Conservation (phyloP, 1,284 basidiomycete species). For the Cerrena zonata region DNA sequence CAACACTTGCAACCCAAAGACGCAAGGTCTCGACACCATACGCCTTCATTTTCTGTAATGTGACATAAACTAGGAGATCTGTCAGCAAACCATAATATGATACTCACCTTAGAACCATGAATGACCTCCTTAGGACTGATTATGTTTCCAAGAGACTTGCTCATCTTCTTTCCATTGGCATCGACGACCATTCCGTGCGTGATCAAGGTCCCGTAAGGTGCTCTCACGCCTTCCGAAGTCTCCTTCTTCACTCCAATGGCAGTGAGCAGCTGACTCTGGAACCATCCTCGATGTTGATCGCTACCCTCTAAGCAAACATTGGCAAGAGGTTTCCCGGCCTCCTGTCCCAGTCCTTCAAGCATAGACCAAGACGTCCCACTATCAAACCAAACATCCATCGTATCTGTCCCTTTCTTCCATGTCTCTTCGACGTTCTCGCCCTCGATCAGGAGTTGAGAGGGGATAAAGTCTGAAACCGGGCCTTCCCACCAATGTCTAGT, state of each 20-base stretch:
- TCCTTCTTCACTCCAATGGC: slow-evolving; percentile 47
- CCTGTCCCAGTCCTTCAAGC: slow-evolving; percentile 38
- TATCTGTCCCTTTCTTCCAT: slow-evolving; percentile 82
- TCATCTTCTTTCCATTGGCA: slow-evolving; percentile 92
- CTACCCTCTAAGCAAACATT: slow-evolving; percentile 94
- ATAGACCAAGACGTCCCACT: slow-evolving; percentile 94
- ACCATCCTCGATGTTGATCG: slow-evolving; percentile 99
- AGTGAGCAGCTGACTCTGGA: slow-evolving; percentile 92
- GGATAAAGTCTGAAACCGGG: slow-evolving; percentile 77
- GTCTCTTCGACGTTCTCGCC: slow-evolving; percentile 37
- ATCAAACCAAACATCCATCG: slow-evolving; percentile 99
- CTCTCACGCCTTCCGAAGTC: slow-evolving; percentile 22
- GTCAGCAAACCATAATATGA: neutral
- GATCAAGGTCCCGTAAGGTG: slow-evolving; percentile 80
- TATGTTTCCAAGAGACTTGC: slow-evolving; percentile 93
- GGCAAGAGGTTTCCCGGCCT: slow-evolving; percentile 38
- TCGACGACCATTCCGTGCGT: slow-evolving; percentile 98
- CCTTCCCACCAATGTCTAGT: slow-evolving; percentile 90
- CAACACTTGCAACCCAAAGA: slow-evolving; percentile 88
- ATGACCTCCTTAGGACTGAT: slow-evolving; percentile 81
- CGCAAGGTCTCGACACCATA: slow-evolving; percentile 87
- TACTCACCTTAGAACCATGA: slow-evolving; percentile 70
- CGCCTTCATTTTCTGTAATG: slow-evolving; percentile 46
- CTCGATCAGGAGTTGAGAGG: slow-evolving; percentile 45
- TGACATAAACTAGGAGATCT: neutral